A percentile compares a stretch with the other conserved stretches of the same genome.
Conservation (phyloP, 768 basidiomycete genomes). For the Mycena pura region DNA sequence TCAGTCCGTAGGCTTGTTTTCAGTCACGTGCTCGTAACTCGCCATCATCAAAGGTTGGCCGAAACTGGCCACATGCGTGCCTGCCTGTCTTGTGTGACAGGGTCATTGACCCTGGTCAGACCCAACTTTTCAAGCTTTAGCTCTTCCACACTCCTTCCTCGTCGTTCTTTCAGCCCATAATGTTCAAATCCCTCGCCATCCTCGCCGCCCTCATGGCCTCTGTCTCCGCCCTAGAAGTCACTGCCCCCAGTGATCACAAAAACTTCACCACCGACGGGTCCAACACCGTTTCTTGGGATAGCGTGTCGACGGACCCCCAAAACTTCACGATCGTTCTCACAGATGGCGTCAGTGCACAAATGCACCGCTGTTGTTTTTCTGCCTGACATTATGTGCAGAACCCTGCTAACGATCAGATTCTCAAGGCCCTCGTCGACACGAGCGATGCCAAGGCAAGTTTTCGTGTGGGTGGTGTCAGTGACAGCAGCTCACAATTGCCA, state of each 20-base stretch:
- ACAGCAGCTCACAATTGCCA: not conserved
- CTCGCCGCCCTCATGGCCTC: slow-evolving; percentile 61
- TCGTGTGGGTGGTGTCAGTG: not conserved
- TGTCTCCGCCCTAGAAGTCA: slow-evolving; percentile 69
- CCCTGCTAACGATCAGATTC: slow-evolving; percentile 48
- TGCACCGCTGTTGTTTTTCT: not conserved
- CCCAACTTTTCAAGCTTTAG: too few species aligned
- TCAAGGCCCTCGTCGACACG: slow-evolving; percentile 63
- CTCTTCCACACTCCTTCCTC: slow-evolving; percentile 24
- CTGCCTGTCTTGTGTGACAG: too few species aligned
- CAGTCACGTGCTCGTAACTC: too few species aligned
- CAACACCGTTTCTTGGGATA: slow-evolving; percentile 65
- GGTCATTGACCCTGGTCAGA: too few species aligned
- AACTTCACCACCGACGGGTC: slow-evolving; percentile 67
- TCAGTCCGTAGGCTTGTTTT: too few species aligned
- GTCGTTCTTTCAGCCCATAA: slow-evolving; percentile 32
- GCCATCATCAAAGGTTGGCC: too few species aligned
- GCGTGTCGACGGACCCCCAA: slow-evolving; percentile 67
- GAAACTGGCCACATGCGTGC: too few species aligned
- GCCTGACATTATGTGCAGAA: slow-evolving; percentile 40
- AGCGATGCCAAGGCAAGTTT: slow-evolving; percentile 34
- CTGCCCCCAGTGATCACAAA: slow-evolving; percentile 48
- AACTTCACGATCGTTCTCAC: slow-evolving; percentile 74
- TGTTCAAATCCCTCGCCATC: slow-evolving; percentile 48
- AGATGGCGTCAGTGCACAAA: slow-evolving; percentile 5